These are phyloP conservation scores for Zea luxurians DNA, from an alignment of 176 grass and related monocot species.

Conservation along the genomic window DNA sequence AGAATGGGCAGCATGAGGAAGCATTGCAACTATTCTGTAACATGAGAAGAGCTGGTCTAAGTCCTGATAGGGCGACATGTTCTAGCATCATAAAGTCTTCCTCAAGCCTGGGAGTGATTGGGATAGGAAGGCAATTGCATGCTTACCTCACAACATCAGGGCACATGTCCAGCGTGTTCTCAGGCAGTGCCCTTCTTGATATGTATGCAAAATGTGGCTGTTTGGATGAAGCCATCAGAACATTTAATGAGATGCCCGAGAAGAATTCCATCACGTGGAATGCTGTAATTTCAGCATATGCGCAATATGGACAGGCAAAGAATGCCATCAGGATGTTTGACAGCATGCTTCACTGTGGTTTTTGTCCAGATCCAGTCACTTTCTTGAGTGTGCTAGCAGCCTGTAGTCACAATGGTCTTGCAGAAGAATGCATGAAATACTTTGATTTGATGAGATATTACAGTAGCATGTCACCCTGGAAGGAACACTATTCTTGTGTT, in stretches of 20 bases:
- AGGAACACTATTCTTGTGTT: conserved; percentile 79
- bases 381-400: conserved; percentile 79
- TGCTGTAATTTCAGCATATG: conserved; percentile 66
- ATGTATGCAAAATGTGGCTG: conserved; percentile 87
- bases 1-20: conserved; percentile 57
- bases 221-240: conserved; percentile 52
- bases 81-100: conserved; percentile 68
- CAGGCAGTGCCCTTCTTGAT: conserved; percentile 79
- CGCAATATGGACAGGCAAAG: conserved; percentile 64
- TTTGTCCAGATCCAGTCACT: conserved; percentile 73
- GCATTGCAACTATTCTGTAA: conserved; percentile 49
- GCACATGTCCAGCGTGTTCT: conserved; percentile 55
- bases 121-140: conserved; percentile 64
- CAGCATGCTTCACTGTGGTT: conserved; percentile 51
- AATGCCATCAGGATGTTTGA: conserved; percentile 81
- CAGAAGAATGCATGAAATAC: conserved; percentile 65
- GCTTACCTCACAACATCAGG: conserved; percentile 59
- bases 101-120: conserved; percentile 54
- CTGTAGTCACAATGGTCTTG: conserved; percentile 75
- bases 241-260: conserved; percentile 77
- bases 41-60: conserved; percentile 62
- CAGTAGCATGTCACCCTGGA: conserved; percentile 62
- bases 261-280: conserved; percentile 90
- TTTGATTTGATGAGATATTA: conserved; percentile 66
- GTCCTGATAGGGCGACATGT: conserved; percentile 59